Evolutionary conservation across 2,329 filamentous ascomycete species (phyloP).

Genomic region (Aspergillus alliaceus): DNA sequence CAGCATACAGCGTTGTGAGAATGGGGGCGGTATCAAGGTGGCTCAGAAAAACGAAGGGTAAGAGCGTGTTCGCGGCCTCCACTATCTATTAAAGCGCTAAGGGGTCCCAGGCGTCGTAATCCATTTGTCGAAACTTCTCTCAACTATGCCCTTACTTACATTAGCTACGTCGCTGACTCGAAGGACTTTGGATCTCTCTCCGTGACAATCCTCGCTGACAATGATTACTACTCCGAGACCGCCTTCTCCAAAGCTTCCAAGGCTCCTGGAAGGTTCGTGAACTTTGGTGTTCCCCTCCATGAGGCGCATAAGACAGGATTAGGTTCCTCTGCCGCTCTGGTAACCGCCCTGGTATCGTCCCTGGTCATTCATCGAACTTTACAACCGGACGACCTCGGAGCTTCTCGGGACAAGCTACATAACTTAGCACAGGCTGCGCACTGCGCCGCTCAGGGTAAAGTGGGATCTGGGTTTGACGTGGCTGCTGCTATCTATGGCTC

Average conservation of each 20-base stretch:
- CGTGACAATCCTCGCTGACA: constrained; percentile 88
- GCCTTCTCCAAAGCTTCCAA: constrained; percentile 38
- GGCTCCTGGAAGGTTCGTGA: constrained; percentile 61
- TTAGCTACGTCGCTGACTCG: constrained; percentile 49
- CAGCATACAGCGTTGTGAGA: constrained; percentile 68
- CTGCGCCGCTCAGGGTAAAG: constrained; percentile 94
- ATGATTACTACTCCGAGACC: constrained; percentile 90
- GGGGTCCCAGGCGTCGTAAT: constrained; percentile 59
- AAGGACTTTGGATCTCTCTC: constrained; percentile 64
- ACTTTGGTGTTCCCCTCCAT: constrained; percentile 72
- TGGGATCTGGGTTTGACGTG: constrained; percentile 94
- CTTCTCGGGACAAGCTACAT: constrained; percentile 67
- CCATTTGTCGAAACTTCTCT: constrained; percentile 91
- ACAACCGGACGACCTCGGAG: constrained; percentile 44
- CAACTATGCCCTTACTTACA: constrained; percentile 83
- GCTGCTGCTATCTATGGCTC: constrained; percentile 90
- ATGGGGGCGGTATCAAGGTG: constrained; percentile 76
- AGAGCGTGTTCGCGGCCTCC: constrained; percentile 4
- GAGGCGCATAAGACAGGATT: constrained; percentile 93
- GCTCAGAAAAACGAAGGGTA: constrained; percentile 58
- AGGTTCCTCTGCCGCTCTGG: constrained; percentile 89
- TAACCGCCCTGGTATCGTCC: constrained; percentile 72
- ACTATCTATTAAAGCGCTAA: constrained; percentile 2
- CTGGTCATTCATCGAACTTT: constrained; percentile 46
- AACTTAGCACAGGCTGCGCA: constrained; percentile 93